Conservation (phyloP, 2,329 filamentous ascomycete species). For the Echinosphaeria canescens region DNA sequence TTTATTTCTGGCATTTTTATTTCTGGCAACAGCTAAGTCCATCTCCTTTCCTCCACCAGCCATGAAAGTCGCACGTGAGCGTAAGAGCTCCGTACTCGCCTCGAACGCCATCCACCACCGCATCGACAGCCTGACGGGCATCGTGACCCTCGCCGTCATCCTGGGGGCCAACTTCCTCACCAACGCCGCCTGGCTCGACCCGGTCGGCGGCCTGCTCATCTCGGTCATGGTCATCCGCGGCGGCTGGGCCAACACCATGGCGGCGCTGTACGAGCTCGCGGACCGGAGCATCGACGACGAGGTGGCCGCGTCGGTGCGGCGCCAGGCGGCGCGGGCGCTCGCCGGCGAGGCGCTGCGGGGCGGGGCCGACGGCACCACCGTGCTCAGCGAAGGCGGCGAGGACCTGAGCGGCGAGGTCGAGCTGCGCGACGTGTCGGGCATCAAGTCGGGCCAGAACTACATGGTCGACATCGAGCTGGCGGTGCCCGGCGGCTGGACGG, state of each 20-base stretch:
- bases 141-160: slow-evolving; percentile 80
- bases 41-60: too few species aligned
- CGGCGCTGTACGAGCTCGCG: slow-evolving; percentile 72
- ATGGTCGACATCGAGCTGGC: slow-evolving; percentile 76
- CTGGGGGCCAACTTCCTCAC: slow-evolving; percentile 71
- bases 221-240: slow-evolving; percentile 86
- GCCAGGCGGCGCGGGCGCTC: slow-evolving; percentile 39
- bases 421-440: slow-evolving; percentile 60
- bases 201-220: slow-evolving; percentile 80
- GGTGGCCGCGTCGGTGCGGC: slow-evolving; percentile 48
- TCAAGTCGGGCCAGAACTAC: slow-evolving; percentile 95
- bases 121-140: slow-evolving; percentile 84
- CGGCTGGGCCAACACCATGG: slow-evolving; percentile 66
- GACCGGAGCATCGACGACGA: slow-evolving; percentile 79
- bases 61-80: slow-evolving; percentile 86
- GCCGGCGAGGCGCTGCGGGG: too few species aligned
- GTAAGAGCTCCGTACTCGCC: slow-evolving; percentile 86
- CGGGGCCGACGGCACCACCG: too few species aligned
- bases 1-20: too few species aligned
- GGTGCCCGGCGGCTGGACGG: slow-evolving; percentile 55
- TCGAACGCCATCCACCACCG: slow-evolving; percentile 95
- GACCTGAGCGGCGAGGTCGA: slow-evolving; percentile 37
- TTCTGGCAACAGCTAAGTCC: too few species aligned
- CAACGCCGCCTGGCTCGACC: slow-evolving; percentile 81
- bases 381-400: slow-evolving; percentile 26